These are phyloP conservation scores for Pseudevernia furfuracea DNA, from an alignment of 495 filamentous ascomycete genomes.

Conservation along the genomic window DNA sequence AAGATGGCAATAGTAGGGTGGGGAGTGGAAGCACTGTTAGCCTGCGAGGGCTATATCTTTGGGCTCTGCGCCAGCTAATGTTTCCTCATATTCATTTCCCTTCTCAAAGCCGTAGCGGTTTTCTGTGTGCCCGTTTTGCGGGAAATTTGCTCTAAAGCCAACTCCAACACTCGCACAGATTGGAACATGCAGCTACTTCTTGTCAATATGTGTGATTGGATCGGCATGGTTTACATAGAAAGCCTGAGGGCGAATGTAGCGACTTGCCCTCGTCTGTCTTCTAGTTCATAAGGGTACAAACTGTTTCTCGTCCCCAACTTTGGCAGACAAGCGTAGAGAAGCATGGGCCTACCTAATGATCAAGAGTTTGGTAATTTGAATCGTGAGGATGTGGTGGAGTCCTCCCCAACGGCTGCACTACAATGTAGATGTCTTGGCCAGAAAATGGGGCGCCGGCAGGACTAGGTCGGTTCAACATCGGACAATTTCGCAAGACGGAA, in stretches of 20 bases:
- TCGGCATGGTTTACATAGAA: neutral
- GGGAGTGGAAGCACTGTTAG: neutral
- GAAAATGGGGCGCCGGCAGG: neutral
- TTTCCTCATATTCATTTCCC: neutral
- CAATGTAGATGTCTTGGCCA: neutral
- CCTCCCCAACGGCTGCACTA: neutral
- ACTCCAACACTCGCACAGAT: too few relatives aligned
- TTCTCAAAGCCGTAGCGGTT: neutral
- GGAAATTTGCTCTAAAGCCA: too few relatives aligned
- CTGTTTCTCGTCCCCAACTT: neutral
- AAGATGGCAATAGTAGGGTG: neutral
- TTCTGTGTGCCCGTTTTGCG: neutral
- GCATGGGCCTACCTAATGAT: neutral
- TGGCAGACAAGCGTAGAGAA: neutral
- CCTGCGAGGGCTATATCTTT: neutral
- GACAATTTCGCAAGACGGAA: conserved; percentile 18
- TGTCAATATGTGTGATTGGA: neutral
- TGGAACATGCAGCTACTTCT: too few relatives aligned
- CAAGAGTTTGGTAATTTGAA: neutral
- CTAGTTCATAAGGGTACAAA: neutral
- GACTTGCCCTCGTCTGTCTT: neutral
- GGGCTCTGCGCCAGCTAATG: neutral
- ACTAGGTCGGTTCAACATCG: conserved; percentile 1
- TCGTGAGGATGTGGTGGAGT: neutral
- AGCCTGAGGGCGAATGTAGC: neutral